Percentiles rank a stretch among this genome's conserved stretches.
These are phyloP conservation scores for Ciborinia camelliae DNA, from an alignment of 2,329 filamentous ascomycete species.

Conservation along the genomic window DNA sequence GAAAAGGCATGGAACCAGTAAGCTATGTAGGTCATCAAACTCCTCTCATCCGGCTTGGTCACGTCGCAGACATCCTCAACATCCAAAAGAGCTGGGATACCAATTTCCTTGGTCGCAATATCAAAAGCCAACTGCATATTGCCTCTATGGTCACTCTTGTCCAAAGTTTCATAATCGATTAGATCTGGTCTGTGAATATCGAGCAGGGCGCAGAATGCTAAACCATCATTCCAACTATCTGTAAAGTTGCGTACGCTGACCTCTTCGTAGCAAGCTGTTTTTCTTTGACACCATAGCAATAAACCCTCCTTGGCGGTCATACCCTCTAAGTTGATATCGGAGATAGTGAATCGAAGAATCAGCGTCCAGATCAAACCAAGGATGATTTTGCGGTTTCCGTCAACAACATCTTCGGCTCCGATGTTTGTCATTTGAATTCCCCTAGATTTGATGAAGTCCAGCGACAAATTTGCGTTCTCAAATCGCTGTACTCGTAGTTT, in stretches of 20 bases:
- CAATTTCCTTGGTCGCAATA: slow-evolving; percentile 92
- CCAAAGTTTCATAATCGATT: slow-evolving; percentile 92
- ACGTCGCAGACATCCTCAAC: slow-evolving; percentile 98
- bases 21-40: slow-evolving; percentile 98
- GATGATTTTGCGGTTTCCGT: slow-evolving; percentile 97
- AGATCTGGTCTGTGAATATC: slow-evolving; percentile 97
- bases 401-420: slow-evolving; percentile 95
- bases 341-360: slow-evolving; percentile 97
- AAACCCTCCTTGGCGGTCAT: slow-evolving; percentile 96
- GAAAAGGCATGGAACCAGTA: slow-evolving; percentile 99
- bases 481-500: slow-evolving; percentile 96
- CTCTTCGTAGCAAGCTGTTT: slow-evolving; percentile 97
- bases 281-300: slow-evolving; percentile 94
- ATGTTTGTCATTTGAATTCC: slow-evolving; percentile 98
- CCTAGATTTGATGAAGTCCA: slow-evolving; percentile 87
- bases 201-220: slow-evolving; percentile 92
- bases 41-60: slow-evolving; percentile 89
- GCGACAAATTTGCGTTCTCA: slow-evolving; percentile 94
- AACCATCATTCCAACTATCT: slow-evolving; percentile 91
- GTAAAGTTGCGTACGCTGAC: slow-evolving; percentile 96
- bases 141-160: slow-evolving; percentile 89
- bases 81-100: slow-evolving; percentile 91
- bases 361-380: slow-evolving; percentile 96
- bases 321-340: slow-evolving; percentile 96
- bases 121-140: slow-evolving; percentile 99